Percentiles rank a stretch among this genome's conserved stretches.
phyloP scores from a whole-genome alignment of 306 rosid genomes.

The Pterocarpus macrocarpus region DNA sequence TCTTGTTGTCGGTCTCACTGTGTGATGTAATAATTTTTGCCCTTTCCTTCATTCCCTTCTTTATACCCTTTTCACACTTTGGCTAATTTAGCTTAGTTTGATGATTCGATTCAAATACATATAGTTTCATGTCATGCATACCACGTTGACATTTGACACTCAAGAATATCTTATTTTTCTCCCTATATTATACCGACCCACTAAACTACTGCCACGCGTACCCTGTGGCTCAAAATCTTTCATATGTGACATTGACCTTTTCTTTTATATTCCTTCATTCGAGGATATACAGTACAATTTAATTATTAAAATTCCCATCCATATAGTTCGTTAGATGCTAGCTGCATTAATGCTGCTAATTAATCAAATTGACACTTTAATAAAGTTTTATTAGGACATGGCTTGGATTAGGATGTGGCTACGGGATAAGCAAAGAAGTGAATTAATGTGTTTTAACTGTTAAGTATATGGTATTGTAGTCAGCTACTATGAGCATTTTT shows the following conservation, averaged over 20 bases:
- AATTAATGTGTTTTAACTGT: neutral
- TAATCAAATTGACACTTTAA: neutral
- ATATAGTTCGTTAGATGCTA: neutral
- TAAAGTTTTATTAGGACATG: too few relatives aligned
- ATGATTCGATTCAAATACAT: neutral
- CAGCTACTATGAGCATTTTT: neutral
- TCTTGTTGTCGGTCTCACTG: constrained; percentile 39
- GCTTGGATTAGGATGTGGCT: neutral
- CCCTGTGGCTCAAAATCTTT: constrained; percentile 12
- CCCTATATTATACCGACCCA: constrained; percentile 26
- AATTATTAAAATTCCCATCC: neutral
- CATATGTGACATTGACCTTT: constrained; percentile 25
- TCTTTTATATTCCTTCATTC: neutral
- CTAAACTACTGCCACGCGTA: constrained; percentile 41
- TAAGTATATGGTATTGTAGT: neutral
- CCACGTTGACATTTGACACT: constrained; percentile 49
- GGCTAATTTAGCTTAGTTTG: neutral
- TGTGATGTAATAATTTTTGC: neutral
- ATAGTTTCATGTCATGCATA: constrained; percentile 20
- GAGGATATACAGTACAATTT: neutral
- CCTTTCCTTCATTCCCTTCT: neutral
- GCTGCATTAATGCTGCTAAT: neutral
- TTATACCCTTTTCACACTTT: neutral
- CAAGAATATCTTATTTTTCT: neutral
- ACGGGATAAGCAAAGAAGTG: neutral